Conservation (phyloP, 192 early-diverging fungal species). For the Allomyces macrogynus region DNA sequence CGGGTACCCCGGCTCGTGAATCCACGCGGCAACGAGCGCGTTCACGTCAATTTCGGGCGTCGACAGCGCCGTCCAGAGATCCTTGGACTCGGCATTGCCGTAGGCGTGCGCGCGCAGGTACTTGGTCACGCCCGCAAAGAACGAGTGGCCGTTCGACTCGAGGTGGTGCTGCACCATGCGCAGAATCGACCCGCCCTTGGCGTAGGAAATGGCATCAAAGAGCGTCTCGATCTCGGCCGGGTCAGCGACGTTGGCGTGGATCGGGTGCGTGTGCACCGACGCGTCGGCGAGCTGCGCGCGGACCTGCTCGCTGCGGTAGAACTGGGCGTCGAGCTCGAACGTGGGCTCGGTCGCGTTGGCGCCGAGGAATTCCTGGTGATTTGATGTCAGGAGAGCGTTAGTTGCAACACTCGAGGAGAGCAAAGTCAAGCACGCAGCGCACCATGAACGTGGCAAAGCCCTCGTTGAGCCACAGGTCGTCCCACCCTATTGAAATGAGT, state of each 20-base stretch:
- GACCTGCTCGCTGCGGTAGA: background rate
- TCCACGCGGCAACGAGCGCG: conserved; percentile 78
- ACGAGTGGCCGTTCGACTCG: conserved; percentile 28
- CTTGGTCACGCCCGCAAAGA: conserved; percentile 43
- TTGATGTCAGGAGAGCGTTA: too few relatives aligned
- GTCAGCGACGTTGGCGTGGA: background rate
- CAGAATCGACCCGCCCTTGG: conserved; percentile 85
- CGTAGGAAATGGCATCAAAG: conserved; percentile 81
- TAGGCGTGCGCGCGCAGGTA: conserved; percentile 71
- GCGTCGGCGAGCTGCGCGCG: background rate
- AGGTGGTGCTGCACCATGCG: conserved; percentile 70
- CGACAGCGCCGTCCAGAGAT: conserved; percentile 69
- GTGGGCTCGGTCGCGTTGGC: background rate
- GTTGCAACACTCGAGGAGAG: too few relatives aligned
- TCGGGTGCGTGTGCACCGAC: background rate
- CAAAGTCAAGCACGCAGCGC: too few relatives aligned
- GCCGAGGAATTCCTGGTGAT: background rate
- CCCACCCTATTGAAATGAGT: conserved; percentile 10
- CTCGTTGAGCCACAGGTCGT: conserved; percentile 24
- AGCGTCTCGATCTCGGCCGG: conserved; percentile 71
- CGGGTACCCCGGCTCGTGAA: conserved; percentile 19
- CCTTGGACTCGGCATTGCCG: conserved; percentile 62
- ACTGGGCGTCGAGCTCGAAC: background rate
- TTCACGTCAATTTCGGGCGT: conserved; percentile 43
- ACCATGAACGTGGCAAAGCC: conserved; percentile 11